A percentile compares a stretch with the other conserved stretches of the same genome.
Evolutionary conservation across 192 early-diverging fungal species (phyloP).

Genomic region (Coemansia sp.): DNA sequence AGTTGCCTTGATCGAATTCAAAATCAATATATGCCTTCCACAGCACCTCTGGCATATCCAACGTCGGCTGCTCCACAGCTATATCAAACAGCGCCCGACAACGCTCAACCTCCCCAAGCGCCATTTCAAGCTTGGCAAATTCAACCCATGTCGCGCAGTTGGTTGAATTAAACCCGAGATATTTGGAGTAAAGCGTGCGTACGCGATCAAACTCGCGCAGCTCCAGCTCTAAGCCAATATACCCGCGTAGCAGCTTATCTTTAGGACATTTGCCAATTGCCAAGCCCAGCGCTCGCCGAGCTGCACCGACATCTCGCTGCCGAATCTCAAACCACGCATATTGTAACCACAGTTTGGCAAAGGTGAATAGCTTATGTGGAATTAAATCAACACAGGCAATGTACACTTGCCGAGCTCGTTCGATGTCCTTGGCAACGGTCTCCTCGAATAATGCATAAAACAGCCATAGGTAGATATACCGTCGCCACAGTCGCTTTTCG

Average conservation of each 20-base stretch:
- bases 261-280: conserved; percentile 88
- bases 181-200: conserved; percentile 86
- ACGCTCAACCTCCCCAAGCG: conserved; percentile 83
- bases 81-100: conserved; percentile 87
- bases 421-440: conserved; percentile 72
- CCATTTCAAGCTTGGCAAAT: conserved; percentile 86
- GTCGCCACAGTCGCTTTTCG: conserved; percentile 93
- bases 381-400: conserved; percentile 75
- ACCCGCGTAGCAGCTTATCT: conserved; percentile 90
- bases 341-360: conserved; percentile 95
- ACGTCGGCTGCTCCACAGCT: conserved; percentile 79
- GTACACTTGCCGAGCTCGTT: conserved; percentile 83
- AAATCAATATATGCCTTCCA: conserved; percentile 99
- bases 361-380: conserved; percentile 93
- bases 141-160: conserved; percentile 97
- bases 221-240: conserved; percentile 93
- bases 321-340: conserved; percentile 94
- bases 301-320: conserved; percentile 64
- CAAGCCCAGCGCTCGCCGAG: conserved; percentile 77
- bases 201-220: conserved; percentile 94
- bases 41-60: conserved; percentile 98
- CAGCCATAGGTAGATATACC: conserved; percentile 99
- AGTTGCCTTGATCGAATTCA: conserved; percentile 83
- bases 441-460: conserved; percentile 98
- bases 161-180: conserved; percentile 80